Evolutionary conservation across 768 basidiomycete genomes (phyloP).

Genomic region (Mycena floridula): DNA sequence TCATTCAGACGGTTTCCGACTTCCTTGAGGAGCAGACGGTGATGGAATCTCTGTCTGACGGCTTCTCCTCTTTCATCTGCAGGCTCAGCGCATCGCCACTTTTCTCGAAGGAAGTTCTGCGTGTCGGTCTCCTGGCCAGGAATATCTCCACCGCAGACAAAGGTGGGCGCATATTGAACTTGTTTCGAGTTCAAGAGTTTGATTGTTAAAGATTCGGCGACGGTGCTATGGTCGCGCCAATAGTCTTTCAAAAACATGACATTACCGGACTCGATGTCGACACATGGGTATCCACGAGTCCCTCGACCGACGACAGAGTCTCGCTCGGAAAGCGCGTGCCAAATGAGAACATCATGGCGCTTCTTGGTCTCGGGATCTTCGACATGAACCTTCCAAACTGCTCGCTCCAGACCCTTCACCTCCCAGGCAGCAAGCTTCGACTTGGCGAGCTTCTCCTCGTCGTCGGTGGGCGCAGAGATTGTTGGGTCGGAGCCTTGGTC

Average conservation of each 20-base stretch:
- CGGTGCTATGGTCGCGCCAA: neutral
- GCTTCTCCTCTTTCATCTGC: neutral
- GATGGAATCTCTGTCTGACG: neutral
- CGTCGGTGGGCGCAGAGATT: neutral
- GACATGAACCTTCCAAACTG: neutral
- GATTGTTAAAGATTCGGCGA: neutral
- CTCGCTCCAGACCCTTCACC: neutral
- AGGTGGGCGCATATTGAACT: neutral
- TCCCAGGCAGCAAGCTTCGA: neutral
- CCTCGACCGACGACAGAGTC: neutral
- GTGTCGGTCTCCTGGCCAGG: neutral
- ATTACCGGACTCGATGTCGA: neutral
- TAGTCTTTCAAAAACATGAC: slow-evolving; percentile 1
- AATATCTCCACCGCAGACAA: neutral
- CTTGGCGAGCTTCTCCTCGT: neutral
- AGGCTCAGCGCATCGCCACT: too few species aligned
- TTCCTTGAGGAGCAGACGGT: neutral
- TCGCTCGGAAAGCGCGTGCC: neutral
- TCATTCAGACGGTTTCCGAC: neutral
- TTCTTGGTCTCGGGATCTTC: neutral
- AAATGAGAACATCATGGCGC: neutral
- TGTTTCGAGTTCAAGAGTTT: neutral
- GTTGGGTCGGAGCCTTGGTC: neutral
- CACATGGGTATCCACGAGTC: neutral
- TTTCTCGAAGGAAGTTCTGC: neutral